Conservation (phyloP, 371 early-diverging fungal genomes). For the Mucor velutinosus region DNA sequence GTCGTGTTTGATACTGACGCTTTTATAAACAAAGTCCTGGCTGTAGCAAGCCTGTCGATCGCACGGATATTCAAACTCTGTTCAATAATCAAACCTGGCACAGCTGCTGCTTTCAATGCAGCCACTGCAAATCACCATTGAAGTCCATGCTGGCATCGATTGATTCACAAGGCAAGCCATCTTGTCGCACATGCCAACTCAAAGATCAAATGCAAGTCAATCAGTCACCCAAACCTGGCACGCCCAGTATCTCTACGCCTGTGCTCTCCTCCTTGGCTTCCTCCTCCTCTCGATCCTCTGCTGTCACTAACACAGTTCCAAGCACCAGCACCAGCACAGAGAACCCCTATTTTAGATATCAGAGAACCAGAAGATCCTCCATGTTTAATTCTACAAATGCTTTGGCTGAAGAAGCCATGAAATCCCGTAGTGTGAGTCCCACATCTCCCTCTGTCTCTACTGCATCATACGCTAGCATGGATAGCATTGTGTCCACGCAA, state of each 20-base stretch:
- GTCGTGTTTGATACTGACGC: not conserved
- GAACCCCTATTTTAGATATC: constrained; percentile 10
- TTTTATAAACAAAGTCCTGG: constrained; percentile 10
- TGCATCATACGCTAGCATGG: not conserved
- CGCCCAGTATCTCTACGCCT: constrained; percentile 22
- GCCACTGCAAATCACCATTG: constrained; percentile 10
- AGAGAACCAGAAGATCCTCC: constrained; percentile 11
- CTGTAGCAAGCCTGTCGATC: constrained; percentile 12
- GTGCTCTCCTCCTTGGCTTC: constrained; percentile 4
- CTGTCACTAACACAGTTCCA: not conserved
- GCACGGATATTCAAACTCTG: constrained; percentile 5
- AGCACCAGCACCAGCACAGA: not conserved
- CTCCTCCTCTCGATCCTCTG: constrained; percentile 13
- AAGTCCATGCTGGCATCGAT: constrained; percentile 8
- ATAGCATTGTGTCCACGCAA: not conserved
- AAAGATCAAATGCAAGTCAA: not conserved
- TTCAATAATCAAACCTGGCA: constrained; percentile 17
- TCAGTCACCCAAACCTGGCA: constrained; percentile 9
- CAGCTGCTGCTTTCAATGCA: constrained; percentile 20
- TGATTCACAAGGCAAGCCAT: constrained; percentile 12
- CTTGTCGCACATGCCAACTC: constrained; percentile 18
- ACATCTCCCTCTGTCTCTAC: not conserved
- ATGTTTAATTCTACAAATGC: constrained; percentile 7
- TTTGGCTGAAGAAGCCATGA: not conserved
- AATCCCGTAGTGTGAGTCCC: not conserved